Evolutionary conservation across 139 green algal genomes (phyloP).

Genomic region (Ostreobium quekettii): DNA sequence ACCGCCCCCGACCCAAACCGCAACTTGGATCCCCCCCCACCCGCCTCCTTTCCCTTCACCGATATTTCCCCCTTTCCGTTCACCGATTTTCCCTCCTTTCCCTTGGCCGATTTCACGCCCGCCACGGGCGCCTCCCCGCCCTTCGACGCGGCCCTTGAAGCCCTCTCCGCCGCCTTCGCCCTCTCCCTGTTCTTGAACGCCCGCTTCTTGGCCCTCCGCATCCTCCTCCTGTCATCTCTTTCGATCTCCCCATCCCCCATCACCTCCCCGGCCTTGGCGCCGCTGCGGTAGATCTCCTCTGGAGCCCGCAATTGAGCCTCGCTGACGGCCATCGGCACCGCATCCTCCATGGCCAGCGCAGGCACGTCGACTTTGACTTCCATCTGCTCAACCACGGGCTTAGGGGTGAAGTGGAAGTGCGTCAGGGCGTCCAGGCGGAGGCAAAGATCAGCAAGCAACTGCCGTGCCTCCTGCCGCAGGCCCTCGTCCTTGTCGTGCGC

Average conservation of each 20-base stretch:
- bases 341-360: conserved; percentile 74
- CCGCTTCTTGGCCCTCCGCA: conserved; percentile 61
- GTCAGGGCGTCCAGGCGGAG: conserved; percentile 81
- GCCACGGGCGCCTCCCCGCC: conserved; percentile 31
- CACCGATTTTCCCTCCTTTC: conserved; percentile 20
- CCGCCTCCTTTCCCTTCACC: conserved; percentile 7
- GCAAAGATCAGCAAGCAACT: conserved; percentile 70
- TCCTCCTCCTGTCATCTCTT: conserved; percentile 58
- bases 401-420: conserved; percentile 85
- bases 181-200: conserved; percentile 37
- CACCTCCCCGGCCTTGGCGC: conserved; percentile 24
- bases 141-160: conserved; percentile 20
- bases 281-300: conserved; percentile 50
- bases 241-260: conserved; percentile 59
- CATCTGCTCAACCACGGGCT: conserved; percentile 77
- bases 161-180: conserved; percentile 25
- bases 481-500: conserved; percentile 42
- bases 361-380: conserved; percentile 58
- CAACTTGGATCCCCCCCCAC: conserved; percentile 10
- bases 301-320: conserved; percentile 46
- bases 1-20: conserved; percentile 31
- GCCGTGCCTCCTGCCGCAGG: conserved; percentile 33
- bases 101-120: conserved; percentile 39
- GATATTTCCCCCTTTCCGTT: conserved; percentile 3
- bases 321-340: conserved; percentile 52